Percentiles rank a stretch among this genome's conserved stretches.
Evolutionary conservation across 345 rosid species (phyloP).

Genomic region (Ceriops decandra): DNA sequence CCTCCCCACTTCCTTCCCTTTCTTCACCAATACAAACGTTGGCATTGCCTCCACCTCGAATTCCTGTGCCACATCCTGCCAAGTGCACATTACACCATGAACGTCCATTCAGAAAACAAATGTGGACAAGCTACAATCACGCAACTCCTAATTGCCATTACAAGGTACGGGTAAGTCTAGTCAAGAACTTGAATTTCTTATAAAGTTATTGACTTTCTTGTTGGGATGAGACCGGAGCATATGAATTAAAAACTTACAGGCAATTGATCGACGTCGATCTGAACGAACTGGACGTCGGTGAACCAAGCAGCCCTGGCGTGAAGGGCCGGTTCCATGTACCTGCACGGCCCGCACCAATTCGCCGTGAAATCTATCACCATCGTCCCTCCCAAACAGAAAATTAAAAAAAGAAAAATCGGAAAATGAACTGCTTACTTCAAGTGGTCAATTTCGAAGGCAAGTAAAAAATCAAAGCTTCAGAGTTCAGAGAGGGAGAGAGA

Average conservation of each 20-base stretch:
- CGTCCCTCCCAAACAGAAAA: slow-evolving; percentile 23
- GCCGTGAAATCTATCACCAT: slow-evolving; percentile 80
- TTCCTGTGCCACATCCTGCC: slow-evolving; percentile 68
- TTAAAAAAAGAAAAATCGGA: not conserved
- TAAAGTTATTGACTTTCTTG: no score
- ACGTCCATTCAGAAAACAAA: not conserved
- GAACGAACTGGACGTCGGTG: slow-evolving; percentile 58
- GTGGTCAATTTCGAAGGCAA: not conserved
- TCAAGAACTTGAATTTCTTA: no score
- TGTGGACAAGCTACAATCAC: not conserved
- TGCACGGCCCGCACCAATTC: slow-evolving; percentile 88
- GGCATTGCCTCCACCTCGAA: slow-evolving; percentile 79
- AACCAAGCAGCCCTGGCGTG: slow-evolving; percentile 42
- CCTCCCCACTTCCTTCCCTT: slow-evolving; percentile 69
- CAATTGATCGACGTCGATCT: slow-evolving; percentile 82
- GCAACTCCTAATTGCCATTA: no score
- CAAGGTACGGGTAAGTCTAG: no score
- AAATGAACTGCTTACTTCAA: not conserved
- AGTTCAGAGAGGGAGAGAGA: not conserved
- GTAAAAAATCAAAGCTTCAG: not conserved
- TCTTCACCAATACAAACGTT: slow-evolving; percentile 79
- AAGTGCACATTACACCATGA: not conserved
- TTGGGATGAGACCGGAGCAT: no score
- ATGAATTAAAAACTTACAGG: slow-evolving; percentile 41
- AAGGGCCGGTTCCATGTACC: slow-evolving; percentile 56